phyloP scores from a whole-genome alignment of 306 rosid genomes.

The Carpinus viminea region DNA sequence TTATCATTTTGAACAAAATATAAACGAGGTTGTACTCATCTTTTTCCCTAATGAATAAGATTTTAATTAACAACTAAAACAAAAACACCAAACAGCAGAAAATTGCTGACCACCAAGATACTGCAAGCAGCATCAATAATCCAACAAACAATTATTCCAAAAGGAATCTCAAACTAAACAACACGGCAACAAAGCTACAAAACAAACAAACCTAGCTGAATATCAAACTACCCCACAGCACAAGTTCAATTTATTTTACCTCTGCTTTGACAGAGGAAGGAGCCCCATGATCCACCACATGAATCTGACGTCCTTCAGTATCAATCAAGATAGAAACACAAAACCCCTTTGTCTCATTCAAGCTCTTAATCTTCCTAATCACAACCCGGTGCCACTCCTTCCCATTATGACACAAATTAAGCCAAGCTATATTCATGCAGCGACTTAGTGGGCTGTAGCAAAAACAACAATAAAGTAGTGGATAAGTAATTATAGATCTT shows the following conservation, averaged over 20 bases:
- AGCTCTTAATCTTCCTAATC: constrained; percentile 67
- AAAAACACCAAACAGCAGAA: no score
- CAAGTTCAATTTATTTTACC: constrained; percentile 33
- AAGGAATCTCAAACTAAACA: no score
- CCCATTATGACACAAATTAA: constrained; percentile 86
- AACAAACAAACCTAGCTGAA: no score
- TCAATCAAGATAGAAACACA: constrained; percentile 87
- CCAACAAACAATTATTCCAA: no score
- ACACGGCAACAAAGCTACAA: no score
- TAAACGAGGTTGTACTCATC: neutral
- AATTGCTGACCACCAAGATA: no score
- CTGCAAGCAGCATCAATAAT: no score
- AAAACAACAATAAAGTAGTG: no score
- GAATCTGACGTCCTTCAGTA: constrained; percentile 86
- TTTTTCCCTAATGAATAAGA: constrained; percentile 2
- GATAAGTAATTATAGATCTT: no score
- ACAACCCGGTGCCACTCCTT: constrained; percentile 79
- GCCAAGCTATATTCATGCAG: constrained; percentile 39
- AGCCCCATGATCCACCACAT: constrained; percentile 87
- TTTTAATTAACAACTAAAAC: no score
- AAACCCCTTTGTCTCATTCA: constrained; percentile 66
- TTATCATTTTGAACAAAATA: neutral
- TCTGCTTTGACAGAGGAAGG: constrained; percentile 78
- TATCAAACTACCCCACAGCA: no score
- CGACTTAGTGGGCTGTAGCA: no score